Base-by-base conservation (phyloP, 495 filamentous ascomycete genomes). In the Extremus antarcticus region DNA sequence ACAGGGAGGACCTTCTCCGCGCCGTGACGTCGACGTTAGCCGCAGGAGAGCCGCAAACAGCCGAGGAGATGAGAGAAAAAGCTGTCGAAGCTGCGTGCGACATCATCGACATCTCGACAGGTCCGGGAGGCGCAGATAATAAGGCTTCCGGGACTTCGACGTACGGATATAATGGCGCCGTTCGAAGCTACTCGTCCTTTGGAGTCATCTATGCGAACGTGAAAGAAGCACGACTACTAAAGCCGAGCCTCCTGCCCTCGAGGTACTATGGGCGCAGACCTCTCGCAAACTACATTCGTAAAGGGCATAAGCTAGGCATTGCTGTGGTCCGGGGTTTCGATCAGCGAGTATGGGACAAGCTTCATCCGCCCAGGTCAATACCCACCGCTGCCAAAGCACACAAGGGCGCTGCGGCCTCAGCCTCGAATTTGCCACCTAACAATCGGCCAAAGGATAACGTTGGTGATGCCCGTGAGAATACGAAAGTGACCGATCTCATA, bases 251-350 rank as follows among this genome's bases (percentile, higher is more conserved):
- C 13, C 80, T 86, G 50, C 89, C 90, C 1, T 94, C 89, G 0
- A 79, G 76, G 7, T 88, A 91, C 51, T 85, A 89, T 59, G 81
- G 83, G 19, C 76, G 90, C 43, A 74, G 77, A 59, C 92, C 92
- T 8, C 74, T 95, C 3, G 78, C 79, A 46, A 86, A 87, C 46
- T 73, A 71, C 55, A 96, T 98, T 57, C 82, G 86, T 43, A 95
- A 85, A 68, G 90, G 88, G 1, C 72, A 78, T 24, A 79, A 82
- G 13, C 82, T 98, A 40, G 92, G 92, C 0, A 84, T 94, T 17
- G 84, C 84, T 2, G 87, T 98, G 11, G 77, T 92, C 24, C 80
- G 92, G 32, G 92, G 92, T 1, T 98, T 98, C 63, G 80, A 88
- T 66, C 76, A 82, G 53, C 74, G 74, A 25, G 65, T 74, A 7